phyloP scores from a whole-genome alignment of 345 rosid genomes.

The Brassica cretica region DNA sequence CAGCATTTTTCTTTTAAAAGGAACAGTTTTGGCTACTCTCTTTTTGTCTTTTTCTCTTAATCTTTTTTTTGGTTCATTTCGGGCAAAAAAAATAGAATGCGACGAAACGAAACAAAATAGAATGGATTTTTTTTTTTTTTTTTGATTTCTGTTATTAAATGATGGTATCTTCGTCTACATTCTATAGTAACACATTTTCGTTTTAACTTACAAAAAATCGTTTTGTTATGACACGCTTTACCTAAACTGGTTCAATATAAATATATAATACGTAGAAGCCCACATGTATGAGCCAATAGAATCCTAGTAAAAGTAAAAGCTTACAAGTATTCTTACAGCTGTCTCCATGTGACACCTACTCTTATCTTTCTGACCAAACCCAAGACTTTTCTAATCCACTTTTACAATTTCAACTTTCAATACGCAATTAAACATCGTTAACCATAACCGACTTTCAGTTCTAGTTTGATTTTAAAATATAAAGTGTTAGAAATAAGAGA shows the following conservation, averaged over 20 bases:
- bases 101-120: background rate
- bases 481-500: background rate
- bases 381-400: constrained; percentile 12
- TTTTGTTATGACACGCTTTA: background rate
- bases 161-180: background rate
- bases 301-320: background rate
- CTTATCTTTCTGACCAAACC: constrained; percentile 27
- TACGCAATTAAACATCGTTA: background rate
- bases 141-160: background rate
- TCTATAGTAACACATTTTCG: background rate
- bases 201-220: background rate
- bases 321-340: constrained; percentile 20
- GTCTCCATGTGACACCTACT: constrained; percentile 26
- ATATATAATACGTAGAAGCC: background rate
- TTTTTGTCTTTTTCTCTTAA: background rate
- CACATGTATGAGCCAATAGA: constrained; percentile 19
- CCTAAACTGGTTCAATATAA: constrained; percentile 11
- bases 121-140: background rate
- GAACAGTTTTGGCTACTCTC: constrained; percentile 10
- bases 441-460: background rate
- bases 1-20: background rate
- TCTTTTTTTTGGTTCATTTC: background rate
- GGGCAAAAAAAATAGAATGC: background rate
- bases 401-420: background rate
- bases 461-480: background rate